These are phyloP conservation scores for Trichoderma asperelloides DNA, from an alignment of 495 filamentous ascomycete species.

Conservation along the genomic window DNA sequence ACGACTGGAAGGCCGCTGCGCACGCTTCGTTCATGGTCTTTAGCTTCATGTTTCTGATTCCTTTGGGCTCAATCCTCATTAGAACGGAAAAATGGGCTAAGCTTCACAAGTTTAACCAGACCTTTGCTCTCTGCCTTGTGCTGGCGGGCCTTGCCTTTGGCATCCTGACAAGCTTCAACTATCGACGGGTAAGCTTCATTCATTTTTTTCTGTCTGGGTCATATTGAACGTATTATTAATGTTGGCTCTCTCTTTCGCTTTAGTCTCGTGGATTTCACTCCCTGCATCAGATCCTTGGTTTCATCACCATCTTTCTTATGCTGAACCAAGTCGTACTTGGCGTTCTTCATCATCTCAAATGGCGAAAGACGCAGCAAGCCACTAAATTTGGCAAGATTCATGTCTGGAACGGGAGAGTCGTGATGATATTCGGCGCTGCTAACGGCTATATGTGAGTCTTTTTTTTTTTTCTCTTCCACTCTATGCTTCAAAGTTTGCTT, in stretches of 20 bases:
- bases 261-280: constrained; percentile 40
- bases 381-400: constrained; percentile 40
- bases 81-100: constrained; percentile 36
- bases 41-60: constrained; percentile 42
- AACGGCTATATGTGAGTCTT: constrained; percentile 39
- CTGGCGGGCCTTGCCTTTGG: constrained; percentile 38
- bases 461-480: not conserved
- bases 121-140: constrained; percentile 29
- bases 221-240: not conserved
- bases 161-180: constrained; percentile 35
- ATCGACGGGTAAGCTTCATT: constrained; percentile 39
- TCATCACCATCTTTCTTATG: constrained; percentile 37
- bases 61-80: constrained; percentile 40
- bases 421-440: constrained; percentile 38
- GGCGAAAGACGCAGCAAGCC: constrained; percentile 30
- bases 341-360: constrained; percentile 41
- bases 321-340: constrained; percentile 40
- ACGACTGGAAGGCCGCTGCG: constrained; percentile 22
- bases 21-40: constrained; percentile 44
- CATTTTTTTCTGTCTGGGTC: not conserved
- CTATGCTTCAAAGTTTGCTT: not conserved
- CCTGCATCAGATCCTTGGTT: constrained; percentile 49
- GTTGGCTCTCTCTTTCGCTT: not conserved
- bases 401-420: constrained; percentile 42
- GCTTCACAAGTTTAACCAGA: constrained; percentile 44